Conservation (phyloP, 1,139 yeast species). For the Scheffersomyces stambukii region DNA sequence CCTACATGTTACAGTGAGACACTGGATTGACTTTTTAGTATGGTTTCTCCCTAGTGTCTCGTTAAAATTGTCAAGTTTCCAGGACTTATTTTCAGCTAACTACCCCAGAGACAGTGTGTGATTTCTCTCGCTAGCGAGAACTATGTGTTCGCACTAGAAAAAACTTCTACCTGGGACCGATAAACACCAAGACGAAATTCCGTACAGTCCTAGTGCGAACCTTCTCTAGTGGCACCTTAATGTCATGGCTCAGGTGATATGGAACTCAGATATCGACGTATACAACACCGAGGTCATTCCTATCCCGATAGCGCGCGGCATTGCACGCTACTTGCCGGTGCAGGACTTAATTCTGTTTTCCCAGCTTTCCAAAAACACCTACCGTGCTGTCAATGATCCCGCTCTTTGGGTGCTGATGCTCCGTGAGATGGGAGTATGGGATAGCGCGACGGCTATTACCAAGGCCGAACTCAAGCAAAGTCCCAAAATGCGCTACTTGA, state of each 20-base stretch:
- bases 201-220: too few relatives aligned
- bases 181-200: too few relatives aligned
- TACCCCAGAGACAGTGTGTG: too few relatives aligned
- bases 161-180: not conserved
- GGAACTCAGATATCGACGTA: conserved; percentile 48
- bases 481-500: conserved; percentile 6
- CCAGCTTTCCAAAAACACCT: conserved; percentile 35
- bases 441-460: conserved; percentile 12
- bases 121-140: too few relatives aligned
- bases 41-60: too few relatives aligned
- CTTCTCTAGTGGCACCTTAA: not conserved
- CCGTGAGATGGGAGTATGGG: conserved; percentile 48
- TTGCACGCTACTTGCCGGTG: conserved; percentile 33
- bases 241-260: conserved; percentile 42
- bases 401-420: conserved; percentile 52
- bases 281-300: conserved; percentile 43
- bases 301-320: conserved; percentile 30
- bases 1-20: too few relatives aligned
- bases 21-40: too few relatives aligned
- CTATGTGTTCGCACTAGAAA: not conserved
- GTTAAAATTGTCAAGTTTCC: too few relatives aligned
- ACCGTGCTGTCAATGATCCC: conserved; percentile 33
- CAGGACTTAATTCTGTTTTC: conserved; percentile 35
- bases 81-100: too few relatives aligned
- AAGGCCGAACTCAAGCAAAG: conserved; percentile 8